Evolutionary conservation across 768 basidiomycete species (phyloP), one percentile per base, ranked within the genome.

Genomic region (Termitomyces sp.): DNA sequence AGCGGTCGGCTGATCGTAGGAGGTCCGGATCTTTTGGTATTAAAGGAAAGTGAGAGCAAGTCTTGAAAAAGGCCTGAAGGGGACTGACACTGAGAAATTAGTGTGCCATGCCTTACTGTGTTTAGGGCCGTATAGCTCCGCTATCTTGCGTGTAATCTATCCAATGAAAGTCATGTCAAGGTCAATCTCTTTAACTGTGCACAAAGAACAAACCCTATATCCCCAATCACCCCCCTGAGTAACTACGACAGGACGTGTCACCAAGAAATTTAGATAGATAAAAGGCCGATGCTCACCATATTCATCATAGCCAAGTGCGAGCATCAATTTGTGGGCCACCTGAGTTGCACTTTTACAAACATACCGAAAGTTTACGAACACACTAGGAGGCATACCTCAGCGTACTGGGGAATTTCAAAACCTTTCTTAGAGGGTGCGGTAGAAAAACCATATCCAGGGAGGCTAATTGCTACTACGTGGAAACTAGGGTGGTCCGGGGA

Each of bases 401-500:
- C 83, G 48, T 77, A 82, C 54, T 85, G 81, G 1, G 63, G 35
- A 1, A 68, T 39, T 62, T 73, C 60, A 58, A 87, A 86, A 0
- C 82, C 83, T 58, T 73, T 73, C 59, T 79, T 80, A 39, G 68
- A 78, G 3, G 81, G 77, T 1, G 75, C 79, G 12, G 81, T 73
- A 0, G 85, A 85, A 65, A 86, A 86, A 0, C 83, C 86, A 67
- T 67, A 87, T 0, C 82, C 83, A 12, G 86, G 85, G 2, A 87
- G 61, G 60, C 83, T 80, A 10, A 79, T 59, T 0, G 79, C 81
- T 1, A 88, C 83, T 21, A 87, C 82, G 56, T 87, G 85, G 70
- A 88, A 87, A 47, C 76, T 79, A 1, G 84, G 85, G 52, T 73
- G 65, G 4, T 79, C 72, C 0, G 72, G 54, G 4, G 77, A 73